These are phyloP conservation scores for Phialemoniopsis sp. DNA, from an alignment of 2,329 filamentous ascomycete genomes.

Conservation along the genomic window DNA sequence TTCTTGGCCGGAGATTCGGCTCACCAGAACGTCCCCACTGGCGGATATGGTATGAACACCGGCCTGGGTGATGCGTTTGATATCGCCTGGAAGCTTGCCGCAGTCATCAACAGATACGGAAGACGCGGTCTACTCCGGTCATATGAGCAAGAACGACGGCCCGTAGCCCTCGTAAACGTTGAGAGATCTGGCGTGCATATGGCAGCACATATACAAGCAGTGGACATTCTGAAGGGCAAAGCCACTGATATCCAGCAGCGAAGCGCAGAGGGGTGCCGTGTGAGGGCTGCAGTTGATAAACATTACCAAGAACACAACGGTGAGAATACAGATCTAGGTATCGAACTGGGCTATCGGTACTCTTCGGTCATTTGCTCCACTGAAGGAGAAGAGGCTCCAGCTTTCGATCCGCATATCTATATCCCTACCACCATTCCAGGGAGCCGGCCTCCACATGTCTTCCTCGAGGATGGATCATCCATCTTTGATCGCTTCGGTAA, in stretches of 20 bases:
- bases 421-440: constrained; percentile 9
- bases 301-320: constrained; percentile 13
- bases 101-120: constrained; percentile 13
- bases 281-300: constrained; percentile 6
- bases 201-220: constrained; percentile 2
- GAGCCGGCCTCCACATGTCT: constrained; percentile 9
- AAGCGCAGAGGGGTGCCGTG: constrained; percentile 1
- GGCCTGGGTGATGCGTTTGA: constrained; percentile 25
- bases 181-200: constrained; percentile 4
- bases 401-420: constrained; percentile 1
- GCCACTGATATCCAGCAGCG: neutral
- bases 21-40: constrained; percentile 26
- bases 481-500: constrained; percentile 10
- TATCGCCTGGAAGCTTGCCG: constrained; percentile 27
- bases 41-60: constrained; percentile 31
- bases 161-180: constrained; percentile 2
- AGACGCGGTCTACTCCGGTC: constrained; percentile 6
- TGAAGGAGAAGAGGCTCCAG: neutral
- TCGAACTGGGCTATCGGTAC: constrained; percentile 20
- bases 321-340: constrained; percentile 17
- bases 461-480: constrained; percentile 6
- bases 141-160: constrained; percentile 11
- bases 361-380: constrained; percentile 2
- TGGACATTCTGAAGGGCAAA: constrained; percentile 8
- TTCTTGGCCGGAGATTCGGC: constrained; percentile 28